Evolutionary conservation across 1,284 basidiomycete species (phyloP), one percentile per base, ranked within the genome.

Genomic region (Bondarzewia mesenterica): DNA sequence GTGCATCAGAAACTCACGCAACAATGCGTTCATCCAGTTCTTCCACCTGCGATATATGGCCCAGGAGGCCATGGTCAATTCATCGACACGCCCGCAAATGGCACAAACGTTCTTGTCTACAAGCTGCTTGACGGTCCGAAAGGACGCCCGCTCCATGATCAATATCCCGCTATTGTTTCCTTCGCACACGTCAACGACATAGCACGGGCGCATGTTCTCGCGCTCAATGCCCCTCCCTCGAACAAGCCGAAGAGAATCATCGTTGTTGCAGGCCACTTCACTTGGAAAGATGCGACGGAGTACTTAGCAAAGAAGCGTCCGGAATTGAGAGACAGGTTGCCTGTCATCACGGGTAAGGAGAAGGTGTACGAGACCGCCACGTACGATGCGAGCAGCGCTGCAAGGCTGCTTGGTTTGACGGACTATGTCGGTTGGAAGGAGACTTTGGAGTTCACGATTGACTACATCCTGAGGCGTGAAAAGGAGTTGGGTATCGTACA

Each of bases 131-230:
- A 16, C 16, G 46, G 16, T 14, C 38, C 21, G n/a, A n/a, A 7
- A 10, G 12, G 14, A 5, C 46, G n/a, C n/a, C 14, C 16, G 5
- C 22, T n/a, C 10, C 18, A 21, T 4, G 7, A 10, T 15, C 46
- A 25, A 21, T 4, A 6, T 15, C 21, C 38, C 4, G 2, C 8
- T 18, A 39, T 39, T 10, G 10, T 18, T 18, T 18, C 21, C 16
- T 48, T 42, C 27, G n/a, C 8, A 12, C 38, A 48, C 40, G 40
- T 48, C 39, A 16, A 23, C 14, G 44, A 45, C 44, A 12, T 36
- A 15, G 32, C 44, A 15, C 26, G 32, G 2, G 44, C 44, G 16
- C 44, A 45, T 26, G 18, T 45, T 18, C 32, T 32, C 8, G 44
- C 44, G 7, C 32, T 45, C 29, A 21, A 5, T 15, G n/a, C 29